Evolutionary conservation across 345 rosid species (phyloP).

Genomic region (Euphorbia pulcherrima): DNA sequence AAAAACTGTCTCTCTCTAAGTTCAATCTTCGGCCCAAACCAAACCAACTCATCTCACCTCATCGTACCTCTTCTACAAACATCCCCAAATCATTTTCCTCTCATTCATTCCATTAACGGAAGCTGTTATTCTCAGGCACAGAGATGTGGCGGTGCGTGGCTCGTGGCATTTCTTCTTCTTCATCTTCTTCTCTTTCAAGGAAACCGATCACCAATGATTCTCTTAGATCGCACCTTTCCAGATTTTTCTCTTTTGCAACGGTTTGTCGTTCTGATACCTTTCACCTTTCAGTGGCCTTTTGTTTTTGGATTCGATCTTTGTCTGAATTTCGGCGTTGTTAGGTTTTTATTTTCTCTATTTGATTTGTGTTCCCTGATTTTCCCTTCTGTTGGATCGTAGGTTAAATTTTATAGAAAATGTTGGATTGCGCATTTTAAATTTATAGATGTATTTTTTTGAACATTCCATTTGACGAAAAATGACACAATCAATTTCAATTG

Average conservation of each 20-base stretch:
- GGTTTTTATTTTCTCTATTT: conserved; percentile 2
- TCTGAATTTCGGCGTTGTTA: background rate
- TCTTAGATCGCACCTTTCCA: conserved; percentile 60
- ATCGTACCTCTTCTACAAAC: background rate
- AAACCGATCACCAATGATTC: conserved; percentile 43
- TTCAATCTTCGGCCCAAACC: background rate
- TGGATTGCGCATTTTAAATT: too few species aligned
- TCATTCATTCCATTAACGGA: background rate
- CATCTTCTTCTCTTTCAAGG: conserved; percentile 21
- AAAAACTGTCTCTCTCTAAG: background rate
- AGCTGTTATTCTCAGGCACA: background rate
- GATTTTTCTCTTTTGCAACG: conserved; percentile 66
- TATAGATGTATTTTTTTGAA: background rate
- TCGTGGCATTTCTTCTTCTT: conserved; percentile 71
- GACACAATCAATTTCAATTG: background rate
- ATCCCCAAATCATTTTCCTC: background rate
- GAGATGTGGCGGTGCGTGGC: conserved; percentile 99
- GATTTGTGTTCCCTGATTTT: background rate
- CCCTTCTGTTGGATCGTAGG: background rate
- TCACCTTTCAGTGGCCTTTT: background rate
- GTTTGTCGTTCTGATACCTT: conserved; percentile 36
- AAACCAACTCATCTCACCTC: background rate
- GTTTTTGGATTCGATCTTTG: background rate
- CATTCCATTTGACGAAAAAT: background rate
- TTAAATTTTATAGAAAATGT: too few species aligned